Evolutionary conservation across 495 filamentous ascomycete genomes (phyloP), one percentile per base, ranked within the genome.

Genomic region (Penicillium macrosclerotiorum): DNA sequence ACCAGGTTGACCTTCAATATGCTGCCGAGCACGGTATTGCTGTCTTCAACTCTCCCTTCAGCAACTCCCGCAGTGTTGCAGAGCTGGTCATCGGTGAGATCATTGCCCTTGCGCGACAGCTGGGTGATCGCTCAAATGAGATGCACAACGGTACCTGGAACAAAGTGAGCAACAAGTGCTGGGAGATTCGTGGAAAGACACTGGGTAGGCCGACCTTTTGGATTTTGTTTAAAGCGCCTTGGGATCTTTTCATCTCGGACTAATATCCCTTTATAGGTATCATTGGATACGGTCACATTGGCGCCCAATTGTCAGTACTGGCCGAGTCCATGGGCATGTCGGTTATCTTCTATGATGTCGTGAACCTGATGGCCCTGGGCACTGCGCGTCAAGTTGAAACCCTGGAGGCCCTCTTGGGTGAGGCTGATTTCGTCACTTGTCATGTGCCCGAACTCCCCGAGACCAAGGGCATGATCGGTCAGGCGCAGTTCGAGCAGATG

Each of bases 1-100:
- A 97, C 75, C 94, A 97, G 63, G 94, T 99, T 39, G 89, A 99
- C 61, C 80, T 96, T 29, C 78, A 90, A 46, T 94, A 87, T 73
- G 93, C 94, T 12, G 90, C 94, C 8, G 76, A 83, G 38, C 84
- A 93, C 61, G 94, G 94, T 39, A 92, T 96, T 69, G 89, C 90
- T 9, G 94, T 99, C 39, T 99, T 99, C 83, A 99, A 99, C 71
- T 96, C 92, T 43, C 94, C 94, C 0, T 97, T 97, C 65, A 90
- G 88, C 70, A 97, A 99, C 69, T 97, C 93, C 3, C 83, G 94
- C 57, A 93, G 87, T 64, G 94, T 99, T 32, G 94, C 94, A 19
- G 94, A 99, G 72, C 75, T 96, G 39, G 89, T 96, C 44, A 96
- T 99, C 56, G 86, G 70, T 29, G 93, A 97, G 63, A 92, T 99